Evolutionary conservation across 495 filamentous ascomycete genomes (phyloP).

Genomic region (Oidiodendron maius): DNA sequence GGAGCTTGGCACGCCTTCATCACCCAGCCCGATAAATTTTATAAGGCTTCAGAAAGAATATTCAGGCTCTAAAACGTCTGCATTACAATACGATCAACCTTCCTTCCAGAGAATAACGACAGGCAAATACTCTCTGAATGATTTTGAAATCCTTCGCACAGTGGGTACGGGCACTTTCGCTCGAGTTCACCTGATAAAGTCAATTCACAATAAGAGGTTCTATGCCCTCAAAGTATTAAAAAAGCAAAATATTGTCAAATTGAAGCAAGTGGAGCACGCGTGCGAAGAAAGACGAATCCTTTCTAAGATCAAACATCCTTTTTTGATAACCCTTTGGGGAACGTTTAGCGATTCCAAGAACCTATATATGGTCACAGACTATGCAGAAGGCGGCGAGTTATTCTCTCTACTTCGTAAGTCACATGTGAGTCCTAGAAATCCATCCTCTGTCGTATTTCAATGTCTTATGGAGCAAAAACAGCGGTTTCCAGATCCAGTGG

Average conservation of each 20-base stretch:
- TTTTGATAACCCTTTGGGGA: conserved; percentile 95
- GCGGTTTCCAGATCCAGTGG: conserved; percentile 98
- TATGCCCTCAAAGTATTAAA: conserved; percentile 98
- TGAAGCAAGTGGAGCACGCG: conserved; percentile 99
- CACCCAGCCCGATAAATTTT: no score
- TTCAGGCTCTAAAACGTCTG: no score
- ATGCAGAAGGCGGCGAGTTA: conserved; percentile 97
- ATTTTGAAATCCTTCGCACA: conserved; percentile 84
- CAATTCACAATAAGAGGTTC: conserved; percentile 92
- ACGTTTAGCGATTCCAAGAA: conserved; percentile 95
- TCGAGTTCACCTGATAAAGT: conserved; percentile 91
- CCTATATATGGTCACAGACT: conserved; percentile 99
- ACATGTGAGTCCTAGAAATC: conserved; percentile 69
- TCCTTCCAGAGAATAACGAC: conserved; percentile 88
- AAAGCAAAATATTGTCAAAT: conserved; percentile 97
- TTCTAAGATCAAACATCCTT: conserved; percentile 90
- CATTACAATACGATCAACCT: no score
- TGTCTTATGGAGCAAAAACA: conserved; percentile 29
- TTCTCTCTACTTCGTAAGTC: conserved; percentile 95
- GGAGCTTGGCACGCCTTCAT: no score
- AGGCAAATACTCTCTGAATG: conserved; percentile 89
- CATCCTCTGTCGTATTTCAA: no score
- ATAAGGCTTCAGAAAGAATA: no score
- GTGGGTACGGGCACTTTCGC: conserved; percentile 96
- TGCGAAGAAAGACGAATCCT: conserved; percentile 96